Evolutionary conservation across 2,329 filamentous ascomycete genomes (phyloP), one percentile per base, ranked within the genome.

Genomic region (Epichloe glyceriae): DNA sequence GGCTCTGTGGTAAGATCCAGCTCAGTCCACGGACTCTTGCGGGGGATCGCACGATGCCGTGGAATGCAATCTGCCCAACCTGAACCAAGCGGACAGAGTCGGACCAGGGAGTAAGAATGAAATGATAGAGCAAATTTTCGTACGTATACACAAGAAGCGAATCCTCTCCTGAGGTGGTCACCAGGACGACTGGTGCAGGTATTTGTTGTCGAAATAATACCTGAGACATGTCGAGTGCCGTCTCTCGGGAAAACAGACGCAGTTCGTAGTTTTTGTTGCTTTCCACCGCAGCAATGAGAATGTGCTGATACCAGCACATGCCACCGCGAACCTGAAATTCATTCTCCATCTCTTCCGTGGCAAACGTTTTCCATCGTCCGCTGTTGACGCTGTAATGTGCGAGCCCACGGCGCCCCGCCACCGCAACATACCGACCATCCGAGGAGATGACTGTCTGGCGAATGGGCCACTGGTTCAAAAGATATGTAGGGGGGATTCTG

Each of bases 221-320:
- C 19, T 85, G 81, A 12, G 80, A 79, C 57, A 77, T 81, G 58
- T 89, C 86, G 17, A 98, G 76, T 11, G 83, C 73, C 26, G 84
- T 76, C 64, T 98, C 93, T 52, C 94, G 82, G 1, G 91, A 95
- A 66, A 91, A 97, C 15, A 98, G 75, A n/a, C 93, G 86, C 47
- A 98, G 70, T 71, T 95, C 86, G 60, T 89, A 89, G 20, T 82
- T 82, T 57, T 83, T 79, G 57, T 86, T 86, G 50, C 81, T 83
- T 66, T 98, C 93, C n/a, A 96, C 84, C 4, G 91, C 89, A 39
- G 89, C 90, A 51, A 97, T 87, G 17, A 98, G 74, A 34, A 97
- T 86, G 67, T 98, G 91, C 57, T 95, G 89, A 63, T 95, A 90
- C 93, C 93, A 98, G 64, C 91, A 97, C 90, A 98, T 95, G 6